These are phyloP conservation scores for Punctularia strigosozonata DNA, from an alignment of 768 basidiomycete species.

Conservation along the genomic window DNA sequence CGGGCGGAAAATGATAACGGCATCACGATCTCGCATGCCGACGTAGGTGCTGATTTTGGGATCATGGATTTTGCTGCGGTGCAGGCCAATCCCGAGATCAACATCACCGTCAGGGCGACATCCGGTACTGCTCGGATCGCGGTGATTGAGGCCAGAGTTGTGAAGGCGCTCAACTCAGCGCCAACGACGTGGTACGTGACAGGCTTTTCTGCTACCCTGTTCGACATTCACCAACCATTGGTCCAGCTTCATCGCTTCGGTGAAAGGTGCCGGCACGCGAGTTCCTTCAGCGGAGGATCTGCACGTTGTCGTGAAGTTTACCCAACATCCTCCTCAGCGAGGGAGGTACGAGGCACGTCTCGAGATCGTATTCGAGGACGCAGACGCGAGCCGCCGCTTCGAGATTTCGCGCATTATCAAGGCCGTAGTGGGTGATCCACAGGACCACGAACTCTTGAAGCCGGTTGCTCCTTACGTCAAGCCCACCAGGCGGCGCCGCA, in stretches of 20 bases:
- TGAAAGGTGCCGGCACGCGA: background rate
- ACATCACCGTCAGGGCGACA: conserved; percentile 4
- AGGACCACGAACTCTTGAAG: conserved; percentile 31
- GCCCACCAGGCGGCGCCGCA: conserved; percentile 10
- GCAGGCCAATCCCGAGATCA: conserved; percentile 3
- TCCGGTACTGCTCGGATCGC: background rate
- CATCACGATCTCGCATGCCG: conserved; percentile 22
- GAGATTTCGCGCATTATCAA: conserved; percentile 33
- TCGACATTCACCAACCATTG: too few species aligned
- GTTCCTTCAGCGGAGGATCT: background rate
- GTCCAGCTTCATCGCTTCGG: background rate
- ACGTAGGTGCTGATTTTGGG: conserved; percentile 36
- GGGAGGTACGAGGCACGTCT: conserved; percentile 43
- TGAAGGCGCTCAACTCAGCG: too few species aligned
- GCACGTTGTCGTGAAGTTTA: conserved; percentile 18
- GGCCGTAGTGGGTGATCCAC: conserved; percentile 33
- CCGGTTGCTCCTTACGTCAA: conserved; percentile 34
- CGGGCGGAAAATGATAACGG: conserved; percentile 47
- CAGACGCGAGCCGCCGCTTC: conserved; percentile 29
- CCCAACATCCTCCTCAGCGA: conserved; percentile 16
- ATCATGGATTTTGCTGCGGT: conserved; percentile 30
- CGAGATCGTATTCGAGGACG: conserved; percentile 41
- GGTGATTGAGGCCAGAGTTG: too few species aligned
- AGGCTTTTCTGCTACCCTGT: background rate
- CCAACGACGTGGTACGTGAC: background rate